phyloP scores from a whole-genome alignment of 805 yeast genomes.

The Wilhelminamyces savonicus region DNA sequence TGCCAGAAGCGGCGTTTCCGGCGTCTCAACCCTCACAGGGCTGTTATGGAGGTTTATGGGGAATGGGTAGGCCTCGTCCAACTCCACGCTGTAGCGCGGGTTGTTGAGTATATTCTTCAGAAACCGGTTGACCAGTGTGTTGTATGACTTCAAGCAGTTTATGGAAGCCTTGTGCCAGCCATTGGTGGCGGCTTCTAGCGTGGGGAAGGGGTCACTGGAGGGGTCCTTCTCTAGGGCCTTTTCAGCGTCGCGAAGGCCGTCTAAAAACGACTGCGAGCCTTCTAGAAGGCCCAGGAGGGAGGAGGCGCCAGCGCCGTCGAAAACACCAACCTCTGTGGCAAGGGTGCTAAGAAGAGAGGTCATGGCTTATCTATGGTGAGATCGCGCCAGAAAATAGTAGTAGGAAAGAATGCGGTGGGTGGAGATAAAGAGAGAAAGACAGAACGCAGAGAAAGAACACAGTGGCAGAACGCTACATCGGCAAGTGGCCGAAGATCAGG shows the following conservation, averaged over 20 bases:
- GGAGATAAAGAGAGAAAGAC: no score
- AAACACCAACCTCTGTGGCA: constrained; percentile 18
- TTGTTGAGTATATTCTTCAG: constrained; percentile 25
- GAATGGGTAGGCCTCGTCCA: constrained; percentile 37
- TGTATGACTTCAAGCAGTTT: constrained; percentile 25
- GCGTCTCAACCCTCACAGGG: constrained; percentile 11
- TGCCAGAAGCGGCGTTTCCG: constrained; percentile 1
- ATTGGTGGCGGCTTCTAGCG: constrained; percentile 12
- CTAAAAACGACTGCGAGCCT: constrained; percentile 17
- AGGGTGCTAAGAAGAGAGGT: constrained; percentile 19
- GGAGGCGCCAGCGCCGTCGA: constrained; percentile 17
- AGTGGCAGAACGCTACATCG: no score
- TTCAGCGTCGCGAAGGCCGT: constrained; percentile 19
- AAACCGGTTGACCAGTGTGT: constrained; percentile 27
- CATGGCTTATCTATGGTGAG: no score
- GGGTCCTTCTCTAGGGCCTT: constrained; percentile 8
- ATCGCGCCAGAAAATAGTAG: no score
- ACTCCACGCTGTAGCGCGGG: constrained; percentile 20
- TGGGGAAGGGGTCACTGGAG: background rate
- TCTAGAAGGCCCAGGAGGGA: constrained; percentile 12
- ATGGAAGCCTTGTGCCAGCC: constrained; percentile 34
- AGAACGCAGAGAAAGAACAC: no score
- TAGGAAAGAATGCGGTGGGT: no score
- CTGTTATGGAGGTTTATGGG: constrained; percentile 25
- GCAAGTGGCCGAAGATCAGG: no score